Base-by-base conservation (phyloP, 169 alveolate genomes). In the Plasmodium gonderi region DNA sequence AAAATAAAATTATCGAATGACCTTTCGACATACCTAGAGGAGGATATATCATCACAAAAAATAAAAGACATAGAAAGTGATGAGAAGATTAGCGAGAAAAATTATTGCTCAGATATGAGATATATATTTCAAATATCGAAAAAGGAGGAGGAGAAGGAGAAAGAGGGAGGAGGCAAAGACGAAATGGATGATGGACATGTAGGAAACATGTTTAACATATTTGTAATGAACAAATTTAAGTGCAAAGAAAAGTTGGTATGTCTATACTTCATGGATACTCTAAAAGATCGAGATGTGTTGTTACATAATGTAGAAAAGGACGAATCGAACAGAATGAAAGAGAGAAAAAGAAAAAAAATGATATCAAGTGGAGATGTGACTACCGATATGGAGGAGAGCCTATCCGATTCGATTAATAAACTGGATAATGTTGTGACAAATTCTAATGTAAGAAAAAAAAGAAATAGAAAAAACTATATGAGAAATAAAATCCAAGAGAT, bases 221-320 rank as follows among this genome's bases (percentile, higher is more conserved):
- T 68, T 45, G 40, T 82, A 17, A 82, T n/a, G 64, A 68, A 69
- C 40, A 45, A 75, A 82, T 68, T 82, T 29, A 82, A 82, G 40
- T 82, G 83, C 42, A 42, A n/a, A 38, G 92, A 82, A 33, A 82
- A 82, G 44, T 69, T 82, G 17, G 76, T 72, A 1, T 82, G 92
- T 26, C 4, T 69, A 17, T 82, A 82, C 40, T 82, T 82, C 38
- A 33, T 82, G 38, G 92, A 82, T 29, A 29, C 31, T 12, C 38
- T 82, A 4, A 82, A 82, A 33, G 23, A 23, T 3, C n/a, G 77
- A 40, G 76, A 47, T 23, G 31, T 7, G 12, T 17, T 82, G 23
- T n/a, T 82, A 36, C n/a, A n/a, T n/a, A n/a, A n/a, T n/a, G n/a
- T n/a, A n/a, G n/a, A n/a, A n/a, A n/a, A n/a, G n/a, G n/a, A n/a